Conservation (phyloP, 345 rosid species). For the Eucalyptus tenuipes region DNA sequence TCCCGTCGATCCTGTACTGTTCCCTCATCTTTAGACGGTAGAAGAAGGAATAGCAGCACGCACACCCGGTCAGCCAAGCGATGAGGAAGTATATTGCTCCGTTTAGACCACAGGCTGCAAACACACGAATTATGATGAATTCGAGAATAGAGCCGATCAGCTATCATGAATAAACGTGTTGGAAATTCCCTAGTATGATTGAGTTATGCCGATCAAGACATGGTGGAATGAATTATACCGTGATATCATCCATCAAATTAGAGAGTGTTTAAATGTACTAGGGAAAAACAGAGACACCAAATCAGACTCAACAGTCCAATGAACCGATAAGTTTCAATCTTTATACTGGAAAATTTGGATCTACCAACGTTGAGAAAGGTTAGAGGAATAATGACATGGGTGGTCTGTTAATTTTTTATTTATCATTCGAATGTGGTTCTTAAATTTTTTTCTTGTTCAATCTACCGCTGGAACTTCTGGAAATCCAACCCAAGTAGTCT, state of each 20-base stretch:
- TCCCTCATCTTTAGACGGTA: constrained; percentile 27
- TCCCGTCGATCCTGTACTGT: constrained; percentile 4
- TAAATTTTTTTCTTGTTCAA: neutral
- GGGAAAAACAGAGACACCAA: neutral
- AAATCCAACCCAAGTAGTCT: neutral
- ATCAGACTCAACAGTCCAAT: neutral
- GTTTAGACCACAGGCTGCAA: constrained; percentile 11
- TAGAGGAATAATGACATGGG: neutral
- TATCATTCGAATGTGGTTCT: neutral
- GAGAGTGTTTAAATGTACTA: neutral
- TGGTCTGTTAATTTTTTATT: neutral
- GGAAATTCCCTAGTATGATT: neutral
- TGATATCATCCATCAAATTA: neutral
- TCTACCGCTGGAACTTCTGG: neutral
- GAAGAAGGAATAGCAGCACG: constrained; percentile 6
- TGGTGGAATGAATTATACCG: neutral
- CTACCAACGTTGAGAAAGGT: neutral
- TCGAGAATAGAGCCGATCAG: neutral
- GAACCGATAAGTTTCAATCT: neutral
- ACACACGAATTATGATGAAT: neutral
- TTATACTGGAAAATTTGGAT: neutral
- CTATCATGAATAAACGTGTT: neutral
- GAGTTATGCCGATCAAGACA: neutral
- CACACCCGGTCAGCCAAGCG: constrained; percentile 4
- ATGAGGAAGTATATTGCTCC: constrained; percentile 16